Evolutionary conservation across 768 basidiomycete genomes (phyloP).

Genomic region (Boletus rex-veris): DNA sequence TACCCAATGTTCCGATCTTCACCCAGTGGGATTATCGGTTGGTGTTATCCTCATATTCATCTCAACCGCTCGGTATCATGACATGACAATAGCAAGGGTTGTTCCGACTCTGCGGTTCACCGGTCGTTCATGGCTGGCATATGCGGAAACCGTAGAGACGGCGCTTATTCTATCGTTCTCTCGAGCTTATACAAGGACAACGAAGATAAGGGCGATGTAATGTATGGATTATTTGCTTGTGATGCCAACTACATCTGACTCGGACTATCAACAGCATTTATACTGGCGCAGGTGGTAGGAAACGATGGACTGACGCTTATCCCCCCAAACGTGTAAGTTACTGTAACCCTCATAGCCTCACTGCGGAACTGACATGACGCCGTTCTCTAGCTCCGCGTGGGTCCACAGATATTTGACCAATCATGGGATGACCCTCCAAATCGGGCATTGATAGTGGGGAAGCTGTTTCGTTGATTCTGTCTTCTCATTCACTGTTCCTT

Average conservation of each 20-base stretch:
- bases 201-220: slow-evolving; percentile 23
- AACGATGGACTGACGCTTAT: neutral
- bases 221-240: slow-evolving; percentile 14
- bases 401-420: slow-evolving; percentile 24
- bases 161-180: slow-evolving; percentile 19
- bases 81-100: slow-evolving; percentile 1
- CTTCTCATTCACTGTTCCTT: neutral
- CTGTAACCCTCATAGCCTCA: neutral
- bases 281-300: slow-evolving; percentile 26
- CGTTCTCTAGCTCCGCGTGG: slow-evolving; percentile 11
- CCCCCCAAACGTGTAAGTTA: slow-evolving; percentile 25
- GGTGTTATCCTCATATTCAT: neutral
- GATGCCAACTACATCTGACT: neutral
- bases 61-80: neutral
- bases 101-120: slow-evolving; percentile 19
- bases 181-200: slow-evolving; percentile 26
- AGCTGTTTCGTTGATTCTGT: neutral
- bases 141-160: slow-evolving; percentile 8
- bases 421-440: slow-evolving; percentile 17
- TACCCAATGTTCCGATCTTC: slow-evolving; percentile 25
- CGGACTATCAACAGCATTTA: slow-evolving; percentile 22
- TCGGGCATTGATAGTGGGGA: slow-evolving; percentile 18
- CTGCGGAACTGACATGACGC: neutral
- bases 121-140: slow-evolving; percentile 15
- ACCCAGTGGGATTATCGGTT: slow-evolving; percentile 18